Conservation (phyloP, 768 basidiomycete genomes). For the Boletellus sp. region DNA sequence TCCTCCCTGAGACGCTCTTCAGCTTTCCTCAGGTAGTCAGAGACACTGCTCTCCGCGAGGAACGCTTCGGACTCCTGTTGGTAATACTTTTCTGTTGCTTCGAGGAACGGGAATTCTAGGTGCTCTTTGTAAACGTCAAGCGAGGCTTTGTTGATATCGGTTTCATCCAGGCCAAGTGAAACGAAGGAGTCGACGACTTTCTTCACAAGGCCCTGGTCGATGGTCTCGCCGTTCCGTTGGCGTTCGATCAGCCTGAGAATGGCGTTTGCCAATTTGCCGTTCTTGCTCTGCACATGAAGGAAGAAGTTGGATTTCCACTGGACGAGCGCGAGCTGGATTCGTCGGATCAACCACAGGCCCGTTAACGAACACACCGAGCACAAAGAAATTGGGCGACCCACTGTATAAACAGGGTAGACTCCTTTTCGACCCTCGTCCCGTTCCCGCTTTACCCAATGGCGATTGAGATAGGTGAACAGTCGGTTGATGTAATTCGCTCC, state of each 20-base stretch:
- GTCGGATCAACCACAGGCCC: slow-evolving; percentile 2
- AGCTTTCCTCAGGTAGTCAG: slow-evolving; percentile 93
- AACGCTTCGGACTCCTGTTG: slow-evolving; percentile 88
- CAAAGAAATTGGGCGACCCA: slow-evolving; percentile 36
- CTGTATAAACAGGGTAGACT: slow-evolving; percentile 95
- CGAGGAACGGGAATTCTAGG: slow-evolving; percentile 86
- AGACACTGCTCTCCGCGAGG: slow-evolving; percentile 82
- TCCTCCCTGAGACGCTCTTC: slow-evolving; percentile 92
- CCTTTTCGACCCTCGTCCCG: slow-evolving; percentile 94
- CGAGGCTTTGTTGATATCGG: slow-evolving; percentile 87
- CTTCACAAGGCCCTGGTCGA: slow-evolving; percentile 90
- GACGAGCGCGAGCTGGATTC: slow-evolving; percentile 77
- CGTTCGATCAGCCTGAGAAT: slow-evolving; percentile 87
- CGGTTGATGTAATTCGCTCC: slow-evolving; percentile 98
- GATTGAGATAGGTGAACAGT: slow-evolving; percentile 95
- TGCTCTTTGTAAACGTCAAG: slow-evolving; percentile 91
- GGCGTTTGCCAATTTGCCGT: slow-evolving; percentile 80
- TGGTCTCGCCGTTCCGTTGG: slow-evolving; percentile 90
- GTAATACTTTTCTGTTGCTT: slow-evolving; percentile 88
- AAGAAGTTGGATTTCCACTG: slow-evolving; percentile 96
- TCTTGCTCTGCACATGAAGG: slow-evolving; percentile 76
- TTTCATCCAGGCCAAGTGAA: slow-evolving; percentile 89
- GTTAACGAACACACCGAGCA: background rate
- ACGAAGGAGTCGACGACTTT: slow-evolving; percentile 94
- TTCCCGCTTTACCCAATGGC: slow-evolving; percentile 98